These are phyloP conservation scores for Fusarium clavum DNA, from an alignment of 2,329 filamentous ascomycete genomes.

Conservation along the genomic window DNA sequence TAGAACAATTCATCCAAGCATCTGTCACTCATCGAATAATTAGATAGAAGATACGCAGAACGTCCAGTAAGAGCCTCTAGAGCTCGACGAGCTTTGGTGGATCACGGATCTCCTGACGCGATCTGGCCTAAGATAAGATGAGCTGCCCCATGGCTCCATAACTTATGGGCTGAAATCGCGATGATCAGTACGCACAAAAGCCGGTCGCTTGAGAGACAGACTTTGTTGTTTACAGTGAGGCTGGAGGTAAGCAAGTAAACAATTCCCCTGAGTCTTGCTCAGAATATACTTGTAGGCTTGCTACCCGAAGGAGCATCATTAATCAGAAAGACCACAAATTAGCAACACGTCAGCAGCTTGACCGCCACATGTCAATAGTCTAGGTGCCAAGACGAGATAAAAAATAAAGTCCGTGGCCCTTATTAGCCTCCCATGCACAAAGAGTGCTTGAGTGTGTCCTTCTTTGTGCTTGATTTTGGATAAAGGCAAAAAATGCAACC, in stretches of 20 bases:
- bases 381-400: slow-evolving; percentile 12
- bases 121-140: slow-evolving; percentile 26
- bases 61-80: neutral
- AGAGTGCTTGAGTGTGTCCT: neutral
- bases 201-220: slow-evolving; percentile 19
- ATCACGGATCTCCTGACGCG: slow-evolving; percentile 18
- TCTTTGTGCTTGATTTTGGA: slow-evolving; percentile 3
- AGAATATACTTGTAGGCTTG: neutral
- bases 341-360: slow-evolving; percentile 35
- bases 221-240: slow-evolving; percentile 5
- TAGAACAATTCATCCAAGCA: neutral
- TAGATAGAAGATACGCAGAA: neutral
- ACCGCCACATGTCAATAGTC: slow-evolving; percentile 31
- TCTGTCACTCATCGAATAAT: neutral
- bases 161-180: slow-evolving; percentile 31
- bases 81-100: neutral
- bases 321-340: slow-evolving; percentile 9
- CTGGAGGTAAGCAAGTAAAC: slow-evolving; percentile 10
- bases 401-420: slow-evolving; percentile 12
- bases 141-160: slow-evolving; percentile 23
- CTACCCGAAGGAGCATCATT: slow-evolving; percentile 23
- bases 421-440: slow-evolving; percentile 6
- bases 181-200: slow-evolving; percentile 5
- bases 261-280: neutral
- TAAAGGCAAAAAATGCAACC: slow-evolving; percentile 23